Evolutionary conservation across 768 basidiomycete genomes (phyloP).

Genomic region (Mycena polygramma): DNA sequence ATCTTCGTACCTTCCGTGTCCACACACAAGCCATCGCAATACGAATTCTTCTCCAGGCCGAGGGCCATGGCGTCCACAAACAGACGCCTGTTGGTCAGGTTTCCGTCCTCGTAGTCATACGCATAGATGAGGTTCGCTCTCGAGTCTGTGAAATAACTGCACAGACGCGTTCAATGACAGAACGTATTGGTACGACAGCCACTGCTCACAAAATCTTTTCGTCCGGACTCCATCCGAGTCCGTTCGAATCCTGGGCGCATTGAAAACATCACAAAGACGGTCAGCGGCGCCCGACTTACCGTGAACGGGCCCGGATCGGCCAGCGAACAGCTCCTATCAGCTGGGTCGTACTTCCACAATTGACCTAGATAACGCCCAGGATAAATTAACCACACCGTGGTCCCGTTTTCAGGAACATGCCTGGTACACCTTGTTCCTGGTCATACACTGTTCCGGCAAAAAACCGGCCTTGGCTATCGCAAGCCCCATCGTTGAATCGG

Average conservation of each 20-base stretch:
- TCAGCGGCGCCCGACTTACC: slow-evolving; percentile 50
- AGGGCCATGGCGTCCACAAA: slow-evolving; percentile 69
- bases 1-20: slow-evolving; percentile 59
- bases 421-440: slow-evolving; percentile 62
- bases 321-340: slow-evolving; percentile 58
- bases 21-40: slow-evolving; percentile 76
- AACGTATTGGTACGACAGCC: slow-evolving; percentile 13
- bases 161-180: slow-evolving; percentile 25
- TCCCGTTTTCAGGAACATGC: slow-evolving; percentile 37
- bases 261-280: slow-evolving; percentile 26
- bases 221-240: slow-evolving; percentile 74
- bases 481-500: slow-evolving; percentile 80
- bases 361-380: slow-evolving; percentile 34
- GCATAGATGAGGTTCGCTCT: slow-evolving; percentile 74
- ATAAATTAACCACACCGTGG: too few species aligned
- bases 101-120: slow-evolving; percentile 75
- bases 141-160: slow-evolving; percentile 82
- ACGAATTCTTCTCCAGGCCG: slow-evolving; percentile 64
- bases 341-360: slow-evolving; percentile 71
- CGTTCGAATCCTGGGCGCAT: slow-evolving; percentile 66
- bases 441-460: slow-evolving; percentile 75
- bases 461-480: slow-evolving; percentile 73
- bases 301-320: slow-evolving; percentile 78
- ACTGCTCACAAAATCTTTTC: slow-evolving; percentile 68
- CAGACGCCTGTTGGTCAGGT: slow-evolving; percentile 66